Evolutionary conservation across 2,329 filamentous ascomycete species (phyloP).

Genomic region (Scleromitrula shiraiana): DNA sequence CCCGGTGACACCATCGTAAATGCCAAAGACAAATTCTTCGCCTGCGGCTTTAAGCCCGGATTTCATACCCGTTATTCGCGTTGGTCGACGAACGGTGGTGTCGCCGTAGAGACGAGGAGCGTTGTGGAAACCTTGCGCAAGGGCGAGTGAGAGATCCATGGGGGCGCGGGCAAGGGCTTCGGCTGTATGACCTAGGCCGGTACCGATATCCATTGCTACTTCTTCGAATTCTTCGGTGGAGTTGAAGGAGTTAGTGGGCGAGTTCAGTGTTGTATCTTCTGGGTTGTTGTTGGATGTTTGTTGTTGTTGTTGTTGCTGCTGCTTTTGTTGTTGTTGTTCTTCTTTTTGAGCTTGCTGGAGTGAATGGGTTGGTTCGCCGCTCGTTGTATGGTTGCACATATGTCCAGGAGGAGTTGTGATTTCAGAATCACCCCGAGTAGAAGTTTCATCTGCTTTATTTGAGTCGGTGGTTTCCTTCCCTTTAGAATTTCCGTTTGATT

Average conservation of each 20-base stretch:
- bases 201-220: conserved; percentile 22
- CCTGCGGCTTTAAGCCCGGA: conserved; percentile 47
- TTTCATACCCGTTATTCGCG: conserved; percentile 53
- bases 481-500: neutral
- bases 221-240: conserved; percentile 19
- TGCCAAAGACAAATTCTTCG: conserved; percentile 52
- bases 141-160: conserved; percentile 44
- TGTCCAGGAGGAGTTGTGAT: no score
- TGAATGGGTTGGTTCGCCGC: conserved; percentile 14
- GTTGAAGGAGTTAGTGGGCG: conserved; percentile 19
- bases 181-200: conserved; percentile 24
- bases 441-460: neutral
- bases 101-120: conserved; percentile 63
- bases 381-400: conserved; percentile 2
- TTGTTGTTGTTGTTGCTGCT: conserved; percentile 3
- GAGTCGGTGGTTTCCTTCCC: neutral
- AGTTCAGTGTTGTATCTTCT: no score
- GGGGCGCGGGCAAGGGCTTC: conserved; percentile 37
- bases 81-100: conserved; percentile 56
- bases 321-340: neutral
- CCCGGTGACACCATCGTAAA: conserved; percentile 59
- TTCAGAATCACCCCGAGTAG: no score
- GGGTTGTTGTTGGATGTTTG: no score
- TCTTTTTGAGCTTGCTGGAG: neutral
- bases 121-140: conserved; percentile 65